Evolutionary conservation across 345 rosid species (phyloP).

Genomic region (Pelargonium nanum): DNA sequence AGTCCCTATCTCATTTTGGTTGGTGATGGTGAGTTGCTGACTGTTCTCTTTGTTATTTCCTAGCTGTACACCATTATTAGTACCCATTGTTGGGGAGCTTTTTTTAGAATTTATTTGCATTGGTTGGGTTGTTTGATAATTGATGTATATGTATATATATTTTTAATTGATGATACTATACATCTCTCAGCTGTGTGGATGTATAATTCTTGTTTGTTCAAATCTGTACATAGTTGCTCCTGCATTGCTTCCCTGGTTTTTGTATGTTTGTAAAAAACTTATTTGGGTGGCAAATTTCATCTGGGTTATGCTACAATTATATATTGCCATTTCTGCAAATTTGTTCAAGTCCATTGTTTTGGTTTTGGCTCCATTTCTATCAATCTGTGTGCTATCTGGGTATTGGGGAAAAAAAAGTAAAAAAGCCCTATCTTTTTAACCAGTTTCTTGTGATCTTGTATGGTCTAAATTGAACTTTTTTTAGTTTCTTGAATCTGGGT

Average conservation of each 20-base stretch:
- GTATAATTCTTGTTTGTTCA: not conserved
- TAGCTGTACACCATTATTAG: constrained; percentile 25
- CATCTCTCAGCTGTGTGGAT: not conserved
- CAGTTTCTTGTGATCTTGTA: not conserved
- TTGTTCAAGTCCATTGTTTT: not conserved
- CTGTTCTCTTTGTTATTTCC: constrained; percentile 10
- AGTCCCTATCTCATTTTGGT: constrained; percentile 16
- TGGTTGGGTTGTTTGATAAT: not conserved
- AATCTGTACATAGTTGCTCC: not conserved
- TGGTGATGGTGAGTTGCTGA: constrained; percentile 10
- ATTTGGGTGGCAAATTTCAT: constrained; percentile 4
- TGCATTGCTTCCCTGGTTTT: not conserved
- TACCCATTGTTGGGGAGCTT: not conserved
- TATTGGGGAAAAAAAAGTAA: no score
- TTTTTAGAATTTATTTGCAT: not conserved
- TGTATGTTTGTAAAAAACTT: not conserved
- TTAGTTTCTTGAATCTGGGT: constrained; percentile 6
- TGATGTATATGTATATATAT: not conserved
- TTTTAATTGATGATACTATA: not conserved
- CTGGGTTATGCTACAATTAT: constrained; percentile 1
- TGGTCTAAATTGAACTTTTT: not conserved
- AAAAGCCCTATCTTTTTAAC: not conserved
- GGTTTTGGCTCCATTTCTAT: constrained; percentile 4
- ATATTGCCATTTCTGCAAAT: not conserved
- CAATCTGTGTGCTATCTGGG: not conserved